These are phyloP conservation scores for Pigoraptor vietnamica DNA, from an alignment of 78 protist genomes.

Conservation along the genomic window DNA sequence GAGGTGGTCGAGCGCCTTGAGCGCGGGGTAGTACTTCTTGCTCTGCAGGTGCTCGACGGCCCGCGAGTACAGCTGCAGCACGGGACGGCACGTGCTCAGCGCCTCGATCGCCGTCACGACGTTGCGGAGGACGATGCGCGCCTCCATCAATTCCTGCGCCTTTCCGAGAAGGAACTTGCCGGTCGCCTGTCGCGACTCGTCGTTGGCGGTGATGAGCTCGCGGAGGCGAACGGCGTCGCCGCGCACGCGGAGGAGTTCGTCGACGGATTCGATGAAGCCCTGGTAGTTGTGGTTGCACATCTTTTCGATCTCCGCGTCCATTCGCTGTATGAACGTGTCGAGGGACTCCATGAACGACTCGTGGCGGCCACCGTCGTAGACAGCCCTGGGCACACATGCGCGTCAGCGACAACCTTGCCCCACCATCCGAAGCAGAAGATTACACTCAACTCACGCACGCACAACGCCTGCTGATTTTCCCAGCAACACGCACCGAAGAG, in stretches of 20 bases:
- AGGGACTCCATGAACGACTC: neutral
- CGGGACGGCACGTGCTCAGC: neutral
- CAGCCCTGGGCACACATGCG: neutral
- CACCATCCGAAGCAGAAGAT: neutral
- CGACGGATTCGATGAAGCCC: neutral
- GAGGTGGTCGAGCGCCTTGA: neutral
- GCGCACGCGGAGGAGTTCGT: neutral
- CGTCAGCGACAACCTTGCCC: neutral
- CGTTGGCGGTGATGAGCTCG: neutral
- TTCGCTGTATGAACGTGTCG: neutral
- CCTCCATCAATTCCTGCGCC: neutral
- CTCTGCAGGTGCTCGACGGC: neutral
- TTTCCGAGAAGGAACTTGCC: neutral
- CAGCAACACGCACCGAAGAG: neutral
- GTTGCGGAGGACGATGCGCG: neutral
- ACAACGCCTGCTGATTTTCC: neutral
- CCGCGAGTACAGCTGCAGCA: neutral
- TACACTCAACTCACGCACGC: neutral
- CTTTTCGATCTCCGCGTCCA: neutral
- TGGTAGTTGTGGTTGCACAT: conserved; percentile 5
- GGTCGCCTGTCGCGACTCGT: neutral
- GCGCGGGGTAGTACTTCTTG: neutral
- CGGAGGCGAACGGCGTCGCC: neutral
- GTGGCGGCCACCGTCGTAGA: neutral
- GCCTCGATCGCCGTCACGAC: neutral